Conservation (phyloP, 106 monocot genomes). For the Apostasia ramifera region DNA sequence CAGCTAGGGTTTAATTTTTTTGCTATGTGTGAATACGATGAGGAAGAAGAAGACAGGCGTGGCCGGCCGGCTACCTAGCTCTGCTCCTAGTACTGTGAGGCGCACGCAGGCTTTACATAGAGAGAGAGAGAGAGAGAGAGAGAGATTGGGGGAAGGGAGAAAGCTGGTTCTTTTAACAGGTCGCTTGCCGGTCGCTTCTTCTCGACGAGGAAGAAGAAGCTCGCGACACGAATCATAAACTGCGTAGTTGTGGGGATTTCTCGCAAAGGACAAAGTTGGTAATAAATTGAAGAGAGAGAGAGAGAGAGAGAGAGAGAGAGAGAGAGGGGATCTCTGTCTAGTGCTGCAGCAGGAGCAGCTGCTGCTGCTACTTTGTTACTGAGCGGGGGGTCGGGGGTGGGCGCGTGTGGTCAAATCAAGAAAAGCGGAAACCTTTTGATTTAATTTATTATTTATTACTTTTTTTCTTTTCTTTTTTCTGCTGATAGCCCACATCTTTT, state of each 20-base stretch:
- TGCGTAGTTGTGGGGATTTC: too few relatives aligned
- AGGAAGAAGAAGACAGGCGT: too few relatives aligned
- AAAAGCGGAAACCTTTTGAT: neutral
- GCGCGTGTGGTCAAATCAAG: conserved; percentile 1
- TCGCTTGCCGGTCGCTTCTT: too few relatives aligned
- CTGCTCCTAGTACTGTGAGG: neutral
- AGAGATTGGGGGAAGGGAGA: neutral
- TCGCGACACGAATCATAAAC: too few relatives aligned
- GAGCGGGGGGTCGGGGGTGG: too few relatives aligned
- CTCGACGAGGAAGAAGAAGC: too few relatives aligned
- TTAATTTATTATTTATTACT: too few relatives aligned
- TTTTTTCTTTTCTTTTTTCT: neutral
- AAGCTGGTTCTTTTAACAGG: neutral
- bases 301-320: neutral
- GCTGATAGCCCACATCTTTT: neutral
- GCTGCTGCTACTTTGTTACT: too few relatives aligned
- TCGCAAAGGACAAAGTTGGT: too few relatives aligned
- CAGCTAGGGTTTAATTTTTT: too few relatives aligned
- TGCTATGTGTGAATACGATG: too few relatives aligned
- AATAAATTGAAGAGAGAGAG: neutral
- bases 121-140: neutral
- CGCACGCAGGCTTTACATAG: neutral
- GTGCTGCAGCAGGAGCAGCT: neutral
- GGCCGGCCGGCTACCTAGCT: too few relatives aligned
- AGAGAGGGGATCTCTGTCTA: neutral